Conservation (phyloP, 129 eudicot genomes). For the Flaveria linearis region DNA sequence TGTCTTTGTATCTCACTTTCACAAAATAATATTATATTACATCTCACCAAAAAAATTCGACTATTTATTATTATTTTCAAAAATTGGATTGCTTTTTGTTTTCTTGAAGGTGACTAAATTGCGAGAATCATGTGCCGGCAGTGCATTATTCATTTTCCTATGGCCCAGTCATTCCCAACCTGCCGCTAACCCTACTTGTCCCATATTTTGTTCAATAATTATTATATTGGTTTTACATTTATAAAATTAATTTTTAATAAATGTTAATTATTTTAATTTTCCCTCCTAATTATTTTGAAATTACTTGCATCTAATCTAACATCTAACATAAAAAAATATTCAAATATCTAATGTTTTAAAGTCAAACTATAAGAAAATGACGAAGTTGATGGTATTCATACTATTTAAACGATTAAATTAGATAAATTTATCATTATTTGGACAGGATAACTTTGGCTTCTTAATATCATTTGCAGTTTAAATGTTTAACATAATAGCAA, state of each 20-base stretch:
- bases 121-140: slow-evolving; percentile 44
- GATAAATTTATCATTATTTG: too few species aligned
- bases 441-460: too few species aligned
- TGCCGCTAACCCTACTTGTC: slow-evolving; percentile 37
- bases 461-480: too few species aligned
- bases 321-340: too few species aligned
- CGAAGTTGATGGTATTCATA: too few species aligned
- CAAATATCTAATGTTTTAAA: too few species aligned
- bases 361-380: too few species aligned
- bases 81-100: slow-evolving; percentile 23
- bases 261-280: neutral
- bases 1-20: slow-evolving; percentile 33
- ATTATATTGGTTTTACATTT: neutral
- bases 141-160: slow-evolving; percentile 34
- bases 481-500: neutral
- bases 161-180: slow-evolving; percentile 35
- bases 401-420: too few species aligned
- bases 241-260: neutral
- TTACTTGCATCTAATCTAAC: neutral
- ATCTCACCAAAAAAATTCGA: slow-evolving; percentile 9
- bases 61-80: neutral
- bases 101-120: slow-evolving; percentile 31
- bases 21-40: slow-evolving; percentile 16
- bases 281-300: neutral
- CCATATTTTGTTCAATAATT: slow-evolving; percentile 18